Evolutionary conservation across 106 monocot genomes (phyloP), one percentile per base, ranked within the genome.

Genomic region (Dioscorea dumetorum): DNA sequence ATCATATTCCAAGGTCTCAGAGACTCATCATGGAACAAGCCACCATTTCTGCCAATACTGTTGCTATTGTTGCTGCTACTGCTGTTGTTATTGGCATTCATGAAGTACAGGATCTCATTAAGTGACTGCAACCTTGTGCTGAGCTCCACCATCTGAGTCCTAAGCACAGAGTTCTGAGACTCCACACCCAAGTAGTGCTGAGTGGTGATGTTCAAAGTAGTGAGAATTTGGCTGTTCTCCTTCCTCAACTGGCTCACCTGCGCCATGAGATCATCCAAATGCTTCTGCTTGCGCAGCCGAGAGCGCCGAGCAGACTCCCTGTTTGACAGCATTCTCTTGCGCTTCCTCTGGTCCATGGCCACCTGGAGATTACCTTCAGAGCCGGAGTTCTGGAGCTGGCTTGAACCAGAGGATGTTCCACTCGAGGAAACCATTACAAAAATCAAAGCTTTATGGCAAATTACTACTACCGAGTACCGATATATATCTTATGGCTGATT

Each of bases 281-380:
- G 82, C 74, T 82, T 74, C 79, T 85, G 77, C 74, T 85, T 89
- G 41, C 85, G 73, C 82, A 82, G 77, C 71, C 89, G 59, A 2
- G 89, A 89, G 24, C 82, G 76, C 67, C 85, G 64, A 24, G 89
- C 89, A 0, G 89, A 89, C 32, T 89, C 89, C 1, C 89, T 68
- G 75, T 89, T 89, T 17, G 89, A 89, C 33, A 70, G 63, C 89
- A 82, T 89, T 49, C 89, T 57, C 82, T 80, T 81, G 70, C 64
- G 69, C 82, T 81, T 84, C 79, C 76, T 72, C 49, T 77, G 84
- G 49, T 84, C 77, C 71, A 73, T 76, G 24, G 66, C 33, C 7
- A 50, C 57, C 56, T 69, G 76, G 22, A 74, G 60, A 12, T 82
- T 68, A 54, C 69, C 70, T 15, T 75, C 74, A 10, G 79, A 71